These are phyloP conservation scores for Kazachstania kunashirensis DNA, from an alignment of 805 yeast genomes.

Conservation along the genomic window DNA sequence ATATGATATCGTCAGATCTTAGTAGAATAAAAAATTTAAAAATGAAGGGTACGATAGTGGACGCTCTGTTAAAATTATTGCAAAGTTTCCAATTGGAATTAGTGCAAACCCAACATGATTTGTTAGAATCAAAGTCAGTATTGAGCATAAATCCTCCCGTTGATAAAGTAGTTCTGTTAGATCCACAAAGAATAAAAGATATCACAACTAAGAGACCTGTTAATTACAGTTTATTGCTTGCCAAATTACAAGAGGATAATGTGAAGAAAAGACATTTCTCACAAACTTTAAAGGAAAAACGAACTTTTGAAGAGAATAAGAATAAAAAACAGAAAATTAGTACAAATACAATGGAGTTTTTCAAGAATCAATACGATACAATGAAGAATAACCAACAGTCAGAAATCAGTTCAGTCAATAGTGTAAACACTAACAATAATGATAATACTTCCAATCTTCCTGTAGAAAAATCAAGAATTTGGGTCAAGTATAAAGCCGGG, in stretches of 20 bases:
- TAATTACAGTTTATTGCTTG: constrained; percentile 15
- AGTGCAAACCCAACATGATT: constrained; percentile 28
- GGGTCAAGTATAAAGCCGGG: constrained; percentile 92
- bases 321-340: constrained; percentile 13
- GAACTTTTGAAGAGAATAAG: constrained; percentile 13
- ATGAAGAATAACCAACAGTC: constrained; percentile 4
- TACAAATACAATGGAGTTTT: constrained; percentile 26
- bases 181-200: constrained; percentile 16
- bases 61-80: constrained; percentile 32
- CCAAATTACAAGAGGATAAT: constrained; percentile 25
- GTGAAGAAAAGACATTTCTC: constrained; percentile 28
- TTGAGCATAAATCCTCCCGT: constrained; percentile 24
- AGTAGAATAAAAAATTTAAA: constrained; percentile 18
- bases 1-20: constrained; percentile 22
- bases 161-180: constrained; percentile 20
- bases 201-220: constrained; percentile 21
- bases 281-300: constrained; percentile 12
- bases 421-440: background rate
- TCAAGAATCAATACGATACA: constrained; percentile 36
- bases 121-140: constrained; percentile 11
- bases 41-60: constrained; percentile 24
- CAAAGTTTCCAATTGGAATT: constrained; percentile 34
- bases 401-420: background rate
- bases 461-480: constrained; percentile 34
- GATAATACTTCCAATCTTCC: background rate